Percentiles rank a stretch among this genome's conserved stretches.
phyloP scores from a whole-genome alignment of 129 eudicot genomes.

The Mikania micrantha region DNA sequence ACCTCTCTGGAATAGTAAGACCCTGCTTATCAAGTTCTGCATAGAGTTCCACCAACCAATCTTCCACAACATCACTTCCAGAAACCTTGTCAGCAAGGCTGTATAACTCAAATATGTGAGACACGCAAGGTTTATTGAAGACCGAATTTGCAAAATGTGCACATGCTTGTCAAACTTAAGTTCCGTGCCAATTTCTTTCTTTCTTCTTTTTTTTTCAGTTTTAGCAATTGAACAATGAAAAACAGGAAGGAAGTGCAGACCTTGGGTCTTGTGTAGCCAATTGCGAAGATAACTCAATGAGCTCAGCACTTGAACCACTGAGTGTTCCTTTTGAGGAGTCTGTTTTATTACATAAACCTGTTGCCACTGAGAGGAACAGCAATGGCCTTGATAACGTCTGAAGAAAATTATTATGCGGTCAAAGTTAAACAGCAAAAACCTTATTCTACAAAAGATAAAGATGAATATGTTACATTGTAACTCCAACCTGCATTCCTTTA shows the following conservation, averaged over 20 bases:
- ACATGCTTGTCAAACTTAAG: not conserved
- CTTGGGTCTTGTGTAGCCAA: slow-evolving; percentile 28
- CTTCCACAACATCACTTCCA: slow-evolving; percentile 18
- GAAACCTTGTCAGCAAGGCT: slow-evolving; percentile 29
- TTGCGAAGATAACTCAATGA: slow-evolving; percentile 27
- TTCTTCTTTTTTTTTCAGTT: too few relatives aligned
- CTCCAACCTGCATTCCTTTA: slow-evolving; percentile 54
- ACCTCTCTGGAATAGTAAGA: slow-evolving; percentile 66
- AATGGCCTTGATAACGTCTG: slow-evolving; percentile 65
- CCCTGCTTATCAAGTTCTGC: slow-evolving; percentile 57
- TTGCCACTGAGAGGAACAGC: slow-evolving; percentile 58
- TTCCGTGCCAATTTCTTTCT: not conserved
- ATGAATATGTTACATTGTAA: not conserved
- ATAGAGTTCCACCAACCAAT: slow-evolving; percentile 47
- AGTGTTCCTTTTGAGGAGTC: slow-evolving; percentile 26
- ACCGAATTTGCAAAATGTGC: not conserved
- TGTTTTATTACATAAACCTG: slow-evolving; percentile 40
- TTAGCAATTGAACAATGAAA: not conserved
- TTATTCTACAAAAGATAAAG: too few relatives aligned
- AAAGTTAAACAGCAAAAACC: too few relatives aligned
- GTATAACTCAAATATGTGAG: slow-evolving; percentile 13
- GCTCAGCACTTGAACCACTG: slow-evolving; percentile 34
- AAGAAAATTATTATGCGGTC: slow-evolving; percentile 5
- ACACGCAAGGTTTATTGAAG: not conserved
- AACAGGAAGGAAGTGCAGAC: slow-evolving; percentile 27